Evolutionary conservation across 208 protist genomes (phyloP).

Genomic region (Leishmania tropica): DNA sequence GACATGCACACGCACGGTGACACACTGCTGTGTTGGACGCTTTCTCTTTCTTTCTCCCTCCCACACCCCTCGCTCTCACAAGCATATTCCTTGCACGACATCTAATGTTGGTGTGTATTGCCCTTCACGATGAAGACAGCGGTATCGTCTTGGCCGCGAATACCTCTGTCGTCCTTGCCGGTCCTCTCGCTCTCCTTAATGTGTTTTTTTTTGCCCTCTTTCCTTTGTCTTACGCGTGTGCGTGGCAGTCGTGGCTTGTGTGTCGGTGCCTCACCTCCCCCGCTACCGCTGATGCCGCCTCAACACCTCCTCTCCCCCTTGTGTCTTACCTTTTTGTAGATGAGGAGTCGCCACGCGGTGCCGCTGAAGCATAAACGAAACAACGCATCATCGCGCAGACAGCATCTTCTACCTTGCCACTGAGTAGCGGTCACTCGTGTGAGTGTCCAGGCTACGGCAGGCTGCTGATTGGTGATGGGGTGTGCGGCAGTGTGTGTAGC

Average conservation of each 20-base stretch:
- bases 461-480: not conserved
- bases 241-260: not conserved
- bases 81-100: not conserved
- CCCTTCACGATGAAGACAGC: not conserved
- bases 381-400: not conserved
- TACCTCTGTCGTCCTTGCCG: no score
- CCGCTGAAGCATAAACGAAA: not conserved
- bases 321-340: not conserved
- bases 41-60: not conserved
- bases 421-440: not conserved
- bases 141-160: no score
- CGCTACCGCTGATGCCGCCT: no score
- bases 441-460: not conserved
- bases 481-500: not conserved
- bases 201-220: not conserved
- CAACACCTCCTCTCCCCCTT: not conserved
- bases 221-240: not conserved
- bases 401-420: not conserved
- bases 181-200: not conserved
- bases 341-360: not conserved
- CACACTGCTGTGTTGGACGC: not conserved
- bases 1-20: not conserved
- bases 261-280: not conserved
- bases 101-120: not conserved
- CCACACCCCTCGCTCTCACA: not conserved